phyloP scores from a whole-genome alignment of 1,284 basidiomycete genomes.

The Lentinula novae-zelandiae region DNA sequence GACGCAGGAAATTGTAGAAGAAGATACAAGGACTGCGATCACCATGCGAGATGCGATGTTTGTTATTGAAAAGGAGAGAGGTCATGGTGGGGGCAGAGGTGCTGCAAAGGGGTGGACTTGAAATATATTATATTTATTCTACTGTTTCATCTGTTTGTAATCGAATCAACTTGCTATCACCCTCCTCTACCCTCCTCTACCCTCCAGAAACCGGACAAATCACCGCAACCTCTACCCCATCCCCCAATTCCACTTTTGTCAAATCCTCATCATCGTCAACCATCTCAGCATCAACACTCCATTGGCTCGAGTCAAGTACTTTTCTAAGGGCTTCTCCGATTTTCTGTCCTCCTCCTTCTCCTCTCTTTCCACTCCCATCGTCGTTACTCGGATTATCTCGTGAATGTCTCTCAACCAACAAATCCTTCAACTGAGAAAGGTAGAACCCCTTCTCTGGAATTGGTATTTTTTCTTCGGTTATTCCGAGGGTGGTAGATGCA shows the following conservation, averaged over 20 bases:
- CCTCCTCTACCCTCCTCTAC: conserved; percentile 32
- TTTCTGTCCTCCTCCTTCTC: background rate
- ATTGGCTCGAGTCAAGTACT: conserved; percentile 58
- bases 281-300: conserved; percentile 81
- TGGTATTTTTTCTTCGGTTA: conserved; percentile 49
- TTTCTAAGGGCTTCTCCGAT: conserved; percentile 31
- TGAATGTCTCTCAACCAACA: conserved; percentile 53
- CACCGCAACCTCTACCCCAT: conserved; percentile 76
- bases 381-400: conserved; percentile 22
- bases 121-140: background rate
- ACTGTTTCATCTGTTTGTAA: no score
- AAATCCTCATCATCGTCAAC: conserved; percentile 46
- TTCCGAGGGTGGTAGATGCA: conserved; percentile 64
- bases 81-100: conserved; percentile 74
- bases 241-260: conserved; percentile 44
- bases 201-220: conserved; percentile 84
- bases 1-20: conserved; percentile 32
- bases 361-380: background rate
- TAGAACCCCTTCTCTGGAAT: conserved; percentile 38
- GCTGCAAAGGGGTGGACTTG: conserved; percentile 67
- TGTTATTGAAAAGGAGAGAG: conserved; percentile 71
- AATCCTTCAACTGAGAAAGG: conserved; percentile 46
- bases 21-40: conserved; percentile 54
- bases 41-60: conserved; percentile 78
- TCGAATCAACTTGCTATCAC: no score